phyloP scores from a whole-genome alignment of 2,329 filamentous ascomycete genomes.

The Capronia coronata region DNA sequence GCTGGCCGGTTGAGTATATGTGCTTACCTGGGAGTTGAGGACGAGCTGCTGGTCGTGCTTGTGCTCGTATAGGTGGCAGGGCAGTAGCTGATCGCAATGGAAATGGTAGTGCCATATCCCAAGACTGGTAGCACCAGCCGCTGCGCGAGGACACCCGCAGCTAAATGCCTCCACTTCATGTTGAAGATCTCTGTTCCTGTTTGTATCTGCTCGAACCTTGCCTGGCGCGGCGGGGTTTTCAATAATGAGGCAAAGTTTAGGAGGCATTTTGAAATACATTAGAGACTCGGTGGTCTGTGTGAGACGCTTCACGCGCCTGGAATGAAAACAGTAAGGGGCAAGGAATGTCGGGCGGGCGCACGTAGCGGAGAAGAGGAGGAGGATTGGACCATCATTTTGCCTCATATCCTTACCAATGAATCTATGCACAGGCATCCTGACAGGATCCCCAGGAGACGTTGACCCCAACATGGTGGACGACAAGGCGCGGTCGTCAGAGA shows the following conservation, averaged over 20 bases:
- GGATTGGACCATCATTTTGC: not conserved
- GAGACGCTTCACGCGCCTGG: not conserved
- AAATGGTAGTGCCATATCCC: constrained; percentile 22
- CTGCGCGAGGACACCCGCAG: constrained; percentile 6
- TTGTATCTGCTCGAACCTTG: not conserved
- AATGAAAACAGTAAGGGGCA: not conserved
- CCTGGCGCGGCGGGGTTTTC: not conserved
- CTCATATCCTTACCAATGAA: too few species aligned
- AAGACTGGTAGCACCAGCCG: constrained; percentile 6
- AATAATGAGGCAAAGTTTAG: not conserved
- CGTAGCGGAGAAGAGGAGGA: not conserved
- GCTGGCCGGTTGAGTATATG: not conserved
- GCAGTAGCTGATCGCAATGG: constrained; percentile 17
- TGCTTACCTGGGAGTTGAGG: constrained; percentile 15
- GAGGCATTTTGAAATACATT: not conserved
- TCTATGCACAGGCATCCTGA: too few species aligned
- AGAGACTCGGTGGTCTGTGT: not conserved
- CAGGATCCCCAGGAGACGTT: too few species aligned
- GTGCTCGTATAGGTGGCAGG: constrained; percentile 17
- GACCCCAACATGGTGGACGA: too few species aligned
- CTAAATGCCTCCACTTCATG: constrained; percentile 11
- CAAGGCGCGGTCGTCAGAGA: too few species aligned
- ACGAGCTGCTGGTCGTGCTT: constrained; percentile 5
- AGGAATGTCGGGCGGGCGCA: not conserved
- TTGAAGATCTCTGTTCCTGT: not conserved